Percentiles rank a stretch among this genome's conserved stretches.
Conservation (phyloP, 208 protist species). For the Herpetomonas samuelpessoai region DNA sequence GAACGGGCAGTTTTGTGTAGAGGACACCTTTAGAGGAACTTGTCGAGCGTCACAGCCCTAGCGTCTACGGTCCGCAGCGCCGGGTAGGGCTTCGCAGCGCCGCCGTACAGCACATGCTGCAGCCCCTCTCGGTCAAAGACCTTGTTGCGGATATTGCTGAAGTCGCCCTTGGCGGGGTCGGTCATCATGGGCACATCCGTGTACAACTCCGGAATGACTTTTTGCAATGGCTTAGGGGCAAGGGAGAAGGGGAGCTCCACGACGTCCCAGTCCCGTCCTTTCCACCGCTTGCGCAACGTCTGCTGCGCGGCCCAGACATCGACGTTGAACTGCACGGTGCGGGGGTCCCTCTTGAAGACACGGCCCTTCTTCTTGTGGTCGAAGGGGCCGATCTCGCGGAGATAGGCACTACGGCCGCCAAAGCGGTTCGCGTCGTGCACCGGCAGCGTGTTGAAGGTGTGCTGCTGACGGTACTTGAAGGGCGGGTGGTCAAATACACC, state of each 20-base stretch:
- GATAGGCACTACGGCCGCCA: conserved; percentile 78
- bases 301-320: conserved; percentile 90
- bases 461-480: conserved; percentile 58
- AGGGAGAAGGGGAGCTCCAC: conserved; percentile 81
- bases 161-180: conserved; percentile 48
- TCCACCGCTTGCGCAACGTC: conserved; percentile 86
- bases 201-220: conserved; percentile 87
- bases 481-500: conserved; percentile 73
- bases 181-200: conserved; percentile 83
- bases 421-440: conserved; percentile 86
- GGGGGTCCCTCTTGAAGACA: conserved; percentile 75
- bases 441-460: conserved; percentile 85
- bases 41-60: conserved; percentile 74
- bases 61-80: conserved; percentile 43
- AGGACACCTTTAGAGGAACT: conserved; percentile 68
- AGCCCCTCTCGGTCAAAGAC: conserved; percentile 79
- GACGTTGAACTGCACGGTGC: conserved; percentile 84
- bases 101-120: conserved; percentile 63
- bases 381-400: conserved; percentile 80
- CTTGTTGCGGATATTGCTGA: conserved; percentile 78
- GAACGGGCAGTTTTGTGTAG: no score
- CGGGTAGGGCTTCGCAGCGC: conserved; percentile 47
- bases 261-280: conserved; percentile 84
- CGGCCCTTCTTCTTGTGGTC: conserved; percentile 72
- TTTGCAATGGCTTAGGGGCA: conserved; percentile 74